A percentile compares a stretch with the other conserved stretches of the same genome.
These are phyloP conservation scores for Yarrowia keelungensis DNA, from an alignment of 805 yeast genomes.

Conservation along the genomic window DNA sequence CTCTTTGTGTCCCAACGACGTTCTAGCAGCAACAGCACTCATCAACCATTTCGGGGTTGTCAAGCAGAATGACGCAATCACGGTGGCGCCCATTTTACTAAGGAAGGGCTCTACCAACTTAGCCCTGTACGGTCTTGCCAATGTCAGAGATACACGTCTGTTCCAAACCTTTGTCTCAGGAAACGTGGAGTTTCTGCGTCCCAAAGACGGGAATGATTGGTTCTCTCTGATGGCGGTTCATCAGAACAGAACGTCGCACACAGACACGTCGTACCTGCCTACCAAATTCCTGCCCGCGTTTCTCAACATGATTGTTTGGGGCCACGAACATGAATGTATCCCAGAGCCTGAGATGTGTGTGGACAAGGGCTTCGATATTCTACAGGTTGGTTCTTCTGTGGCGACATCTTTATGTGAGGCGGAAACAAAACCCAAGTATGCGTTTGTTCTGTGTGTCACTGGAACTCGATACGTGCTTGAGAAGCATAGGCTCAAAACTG, in stretches of 20 bases:
- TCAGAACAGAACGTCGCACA: slow-evolving; percentile 86
- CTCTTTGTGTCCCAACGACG: slow-evolving; percentile 82
- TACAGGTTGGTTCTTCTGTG: slow-evolving; percentile 93
- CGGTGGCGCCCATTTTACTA: slow-evolving; percentile 77
- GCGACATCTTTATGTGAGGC: slow-evolving; percentile 90
- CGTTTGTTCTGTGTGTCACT: slow-evolving; percentile 69
- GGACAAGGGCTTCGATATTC: slow-evolving; percentile 70
- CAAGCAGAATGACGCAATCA: slow-evolving; percentile 73
- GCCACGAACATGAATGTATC: slow-evolving; percentile 97
- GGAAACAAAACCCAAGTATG: slow-evolving; percentile 77
- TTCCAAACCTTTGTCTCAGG: slow-evolving; percentile 82
- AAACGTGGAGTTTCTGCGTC: slow-evolving; percentile 77
- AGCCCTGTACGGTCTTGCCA: slow-evolving; percentile 88
- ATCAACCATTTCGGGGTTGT: slow-evolving; percentile 90
- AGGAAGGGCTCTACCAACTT: slow-evolving; percentile 82
- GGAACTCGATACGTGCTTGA: slow-evolving; percentile 63
- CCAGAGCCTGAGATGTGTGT: slow-evolving; percentile 65
- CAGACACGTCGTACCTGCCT: slow-evolving; percentile 82
- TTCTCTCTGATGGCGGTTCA: slow-evolving; percentile 86
- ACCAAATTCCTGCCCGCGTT: slow-evolving; percentile 83
- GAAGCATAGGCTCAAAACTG: slow-evolving; percentile 68
- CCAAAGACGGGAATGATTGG: slow-evolving; percentile 67
- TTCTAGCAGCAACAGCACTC: slow-evolving; percentile 79
- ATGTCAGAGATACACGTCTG: slow-evolving; percentile 86
- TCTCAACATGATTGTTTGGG: slow-evolving; percentile 89